Base-by-base conservation (phyloP, 2,329 filamentous ascomycete species). In the Lecanosticta acicola region DNA sequence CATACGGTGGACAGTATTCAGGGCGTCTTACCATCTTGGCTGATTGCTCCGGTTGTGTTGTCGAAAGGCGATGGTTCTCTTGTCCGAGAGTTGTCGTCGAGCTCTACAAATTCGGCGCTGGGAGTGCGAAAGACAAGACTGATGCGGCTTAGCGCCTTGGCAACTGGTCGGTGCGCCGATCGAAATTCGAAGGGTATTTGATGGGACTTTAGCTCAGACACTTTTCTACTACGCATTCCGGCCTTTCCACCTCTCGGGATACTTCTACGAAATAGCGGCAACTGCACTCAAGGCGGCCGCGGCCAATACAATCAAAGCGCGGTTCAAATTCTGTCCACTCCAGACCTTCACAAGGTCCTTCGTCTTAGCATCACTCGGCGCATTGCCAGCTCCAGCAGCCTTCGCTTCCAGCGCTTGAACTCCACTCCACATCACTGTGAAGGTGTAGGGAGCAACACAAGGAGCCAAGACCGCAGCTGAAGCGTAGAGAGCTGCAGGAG, bases 391-490 rank as follows among this genome's bases (percentile, higher is more conserved):
- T 5, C 41, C 51, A 2, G 51, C 32, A 13, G 51, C 56, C 29
- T 55, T 55, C 3, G 52, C 53, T 8, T 49, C 44, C 11, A 62
- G 45, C 13, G 46, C 45, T 24, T 48, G 39, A 42, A 58, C 54
- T 26, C 51, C 39, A 4, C 20, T n/a, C 36, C 43, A 36, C 58
- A 64, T 62, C 36, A 55, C 37, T 9, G 50, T 13, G 3, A 56
- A 17, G 2, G 60, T 64, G 45, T 49, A 64, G 4, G 59, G 59
- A 16, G 61, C 53, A 18, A 62, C 59, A 1, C 39, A 39, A 0
- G 56, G 52, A 2, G 58, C 38, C 8, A 56, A 21, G 5, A 58
- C 44, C 9, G 53, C 54, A 20, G 60, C 56, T 16, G 48, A 34
- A 9, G 45, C 39, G 43, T 58, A 61, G 14, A 63, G 50, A 11